phyloP scores from a whole-genome alignment of 2,329 filamentous ascomycete species.

The Xylariaceae sp. region DNA sequence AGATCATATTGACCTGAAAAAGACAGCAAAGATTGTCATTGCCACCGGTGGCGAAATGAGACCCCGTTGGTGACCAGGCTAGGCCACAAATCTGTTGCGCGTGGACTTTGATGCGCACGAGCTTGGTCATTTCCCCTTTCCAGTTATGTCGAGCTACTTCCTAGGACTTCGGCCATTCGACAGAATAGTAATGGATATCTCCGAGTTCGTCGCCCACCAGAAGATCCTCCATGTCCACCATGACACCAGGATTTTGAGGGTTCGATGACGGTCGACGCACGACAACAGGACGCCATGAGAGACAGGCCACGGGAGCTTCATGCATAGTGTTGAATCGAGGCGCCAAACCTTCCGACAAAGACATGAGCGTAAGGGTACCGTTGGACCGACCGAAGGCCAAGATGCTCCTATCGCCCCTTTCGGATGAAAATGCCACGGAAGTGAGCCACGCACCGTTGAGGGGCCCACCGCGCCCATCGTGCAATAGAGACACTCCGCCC shows the following conservation, averaged over 20 bases:
- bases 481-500: conserved; percentile 59
- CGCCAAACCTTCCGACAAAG: conserved; percentile 62
- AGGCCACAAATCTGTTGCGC: conserved; percentile 89
- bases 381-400: conserved; percentile 81
- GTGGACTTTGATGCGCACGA: conserved; percentile 76
- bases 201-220: conserved; percentile 83
- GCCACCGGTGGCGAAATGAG: conserved; percentile 78
- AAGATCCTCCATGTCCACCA: conserved; percentile 74
- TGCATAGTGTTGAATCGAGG: conserved; percentile 76
- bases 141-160: conserved; percentile 65
- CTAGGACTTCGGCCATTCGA: conserved; percentile 75
- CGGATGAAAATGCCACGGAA: conserved; percentile 85
- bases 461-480: conserved; percentile 37
- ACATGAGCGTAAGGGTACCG: conserved; percentile 74
- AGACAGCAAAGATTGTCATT: conserved; percentile 90
- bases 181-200: conserved; percentile 79
- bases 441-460: conserved; percentile 64
- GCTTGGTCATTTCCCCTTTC: conserved; percentile 73
- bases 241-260: conserved; percentile 43
- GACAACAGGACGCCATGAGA: conserved; percentile 73
- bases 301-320: conserved; percentile 69
- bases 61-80: conserved; percentile 78
- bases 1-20: conserved; percentile 66
- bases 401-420: conserved; percentile 71
- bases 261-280: conserved; percentile 52